Evolutionary conservation across 768 basidiomycete genomes (phyloP).

Genomic region (Hygrophorus russula): DNA sequence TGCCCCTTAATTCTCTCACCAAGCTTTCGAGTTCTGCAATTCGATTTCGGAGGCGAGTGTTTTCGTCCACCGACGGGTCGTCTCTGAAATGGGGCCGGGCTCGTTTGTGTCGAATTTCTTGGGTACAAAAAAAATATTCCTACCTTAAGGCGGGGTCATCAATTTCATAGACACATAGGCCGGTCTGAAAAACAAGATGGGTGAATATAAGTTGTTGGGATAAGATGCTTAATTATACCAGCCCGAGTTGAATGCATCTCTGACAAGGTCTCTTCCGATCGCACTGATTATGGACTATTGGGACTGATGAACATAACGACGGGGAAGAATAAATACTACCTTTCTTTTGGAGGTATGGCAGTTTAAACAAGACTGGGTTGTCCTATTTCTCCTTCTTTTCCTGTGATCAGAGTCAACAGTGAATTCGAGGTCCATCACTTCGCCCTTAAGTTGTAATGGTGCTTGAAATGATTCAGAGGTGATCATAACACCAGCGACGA

Average conservation of each 20-base stretch:
- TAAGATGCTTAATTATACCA: slow-evolving; percentile 32
- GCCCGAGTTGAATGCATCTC: slow-evolving; percentile 79
- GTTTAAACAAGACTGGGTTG: slow-evolving; percentile 80
- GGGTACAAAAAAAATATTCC: neutral
- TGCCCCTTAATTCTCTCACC: slow-evolving; percentile 79
- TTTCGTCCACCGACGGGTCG: slow-evolving; percentile 82
- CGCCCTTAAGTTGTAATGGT: slow-evolving; percentile 57
- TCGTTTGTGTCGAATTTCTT: slow-evolving; percentile 2
- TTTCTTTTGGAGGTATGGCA: slow-evolving; percentile 94
- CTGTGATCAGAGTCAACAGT: slow-evolving; percentile 60
- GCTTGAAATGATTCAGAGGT: slow-evolving; percentile 40
- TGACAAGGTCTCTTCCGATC: slow-evolving; percentile 88
- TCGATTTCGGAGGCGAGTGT: slow-evolving; percentile 71
- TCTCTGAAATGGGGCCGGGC: slow-evolving; percentile 35
- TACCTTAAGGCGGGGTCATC: slow-evolving; percentile 80
- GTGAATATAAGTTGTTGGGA: neutral
- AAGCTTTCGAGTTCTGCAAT: slow-evolving; percentile 91
- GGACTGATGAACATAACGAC: slow-evolving; percentile 4
- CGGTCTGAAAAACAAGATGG: slow-evolving; percentile 43
- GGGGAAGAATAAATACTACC: slow-evolving; percentile 26
- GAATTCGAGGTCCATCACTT: slow-evolving; percentile 72
- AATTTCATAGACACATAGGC: slow-evolving; percentile 90
- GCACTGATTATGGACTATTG: slow-evolving; percentile 38
- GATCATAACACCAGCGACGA: slow-evolving; percentile 41
- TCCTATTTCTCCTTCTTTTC: slow-evolving; percentile 83